phyloP scores from a whole-genome alignment of 2,329 filamentous ascomycete genomes.

The Calonectria crousiana region DNA sequence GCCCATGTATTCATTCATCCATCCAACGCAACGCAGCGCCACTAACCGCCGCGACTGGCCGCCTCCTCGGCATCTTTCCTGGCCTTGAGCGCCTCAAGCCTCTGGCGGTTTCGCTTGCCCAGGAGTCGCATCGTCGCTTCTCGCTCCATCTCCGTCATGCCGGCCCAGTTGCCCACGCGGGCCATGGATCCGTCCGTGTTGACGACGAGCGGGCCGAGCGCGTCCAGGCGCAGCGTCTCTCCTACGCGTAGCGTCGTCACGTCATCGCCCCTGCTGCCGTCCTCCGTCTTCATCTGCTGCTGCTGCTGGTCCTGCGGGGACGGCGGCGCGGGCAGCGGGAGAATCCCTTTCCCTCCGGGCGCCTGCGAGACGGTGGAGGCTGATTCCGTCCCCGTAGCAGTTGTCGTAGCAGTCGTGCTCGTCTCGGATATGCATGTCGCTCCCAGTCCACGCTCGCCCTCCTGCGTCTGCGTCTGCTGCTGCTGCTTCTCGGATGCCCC shows the following conservation, averaged over 20 bases:
- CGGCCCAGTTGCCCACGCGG: slow-evolving; percentile 78
- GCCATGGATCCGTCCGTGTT: slow-evolving; percentile 79
- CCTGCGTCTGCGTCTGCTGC: neutral
- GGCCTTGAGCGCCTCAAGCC: slow-evolving; percentile 65
- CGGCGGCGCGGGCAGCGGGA: slow-evolving; percentile 45
- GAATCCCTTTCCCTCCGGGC: slow-evolving; percentile 1
- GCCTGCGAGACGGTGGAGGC: neutral
- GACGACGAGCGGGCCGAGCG: slow-evolving; percentile 79
- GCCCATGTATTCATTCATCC: neutral
- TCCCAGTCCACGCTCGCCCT: neutral
- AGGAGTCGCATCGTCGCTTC: slow-evolving; percentile 75
- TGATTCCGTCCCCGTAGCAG: neutral
- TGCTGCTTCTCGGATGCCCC: neutral
- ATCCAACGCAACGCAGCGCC: neutral
- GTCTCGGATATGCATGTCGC: neutral
- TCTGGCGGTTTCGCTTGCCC: slow-evolving; percentile 75
- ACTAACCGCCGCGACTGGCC: neutral
- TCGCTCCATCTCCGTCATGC: slow-evolving; percentile 77
- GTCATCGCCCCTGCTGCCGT: slow-evolving; percentile 37
- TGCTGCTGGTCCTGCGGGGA: slow-evolving; percentile 10
- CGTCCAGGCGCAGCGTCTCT: slow-evolving; percentile 69
- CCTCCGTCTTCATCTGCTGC: neutral
- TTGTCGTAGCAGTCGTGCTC: neutral
- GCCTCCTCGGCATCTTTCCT: slow-evolving; percentile 32
- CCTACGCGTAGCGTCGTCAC: slow-evolving; percentile 41